Evolutionary conservation across 768 basidiomycete genomes (phyloP).

Genomic region (Lactarius quietus): DNA sequence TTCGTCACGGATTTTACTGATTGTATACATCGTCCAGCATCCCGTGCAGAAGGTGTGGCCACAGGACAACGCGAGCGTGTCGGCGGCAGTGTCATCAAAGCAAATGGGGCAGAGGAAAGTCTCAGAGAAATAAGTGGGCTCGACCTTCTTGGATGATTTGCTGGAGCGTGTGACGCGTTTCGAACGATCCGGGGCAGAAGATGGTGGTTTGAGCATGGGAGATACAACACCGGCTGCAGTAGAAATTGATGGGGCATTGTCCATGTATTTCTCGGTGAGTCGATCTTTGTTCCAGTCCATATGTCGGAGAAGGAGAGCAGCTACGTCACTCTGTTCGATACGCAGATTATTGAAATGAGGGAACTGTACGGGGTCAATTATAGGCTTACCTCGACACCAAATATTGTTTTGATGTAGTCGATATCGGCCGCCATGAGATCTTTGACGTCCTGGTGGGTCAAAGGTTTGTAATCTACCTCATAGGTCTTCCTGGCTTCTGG

Average conservation of each 20-base stretch:
- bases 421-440: conserved; percentile 73
- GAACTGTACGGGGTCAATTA: not conserved
- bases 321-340: conserved; percentile 53
- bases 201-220: conserved; percentile 39
- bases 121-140: conserved; percentile 33
- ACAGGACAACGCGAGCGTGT: conserved; percentile 72
- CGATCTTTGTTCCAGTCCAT: conserved; percentile 96
- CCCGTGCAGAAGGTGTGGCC: conserved; percentile 78
- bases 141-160: conserved; percentile 26
- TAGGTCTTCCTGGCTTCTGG: conserved; percentile 62
- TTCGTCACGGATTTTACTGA: conserved; percentile 79
- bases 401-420: conserved; percentile 83
- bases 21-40: conserved; percentile 81
- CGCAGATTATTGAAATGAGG: not conserved
- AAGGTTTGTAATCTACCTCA: conserved; percentile 80
- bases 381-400: conserved; percentile 80
- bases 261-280: conserved; percentile 96
- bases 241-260: conserved; percentile 70
- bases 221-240: conserved; percentile 72
- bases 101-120: conserved; percentile 92
- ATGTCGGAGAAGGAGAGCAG: conserved; percentile 75
- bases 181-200: conserved; percentile 31
- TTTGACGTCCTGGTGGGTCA: conserved; percentile 71
- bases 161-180: conserved; percentile 34
- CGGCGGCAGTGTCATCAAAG: conserved; percentile 67